Conservation (phyloP, 768 basidiomycete genomes). For the Mycena kentingensis region DNA sequence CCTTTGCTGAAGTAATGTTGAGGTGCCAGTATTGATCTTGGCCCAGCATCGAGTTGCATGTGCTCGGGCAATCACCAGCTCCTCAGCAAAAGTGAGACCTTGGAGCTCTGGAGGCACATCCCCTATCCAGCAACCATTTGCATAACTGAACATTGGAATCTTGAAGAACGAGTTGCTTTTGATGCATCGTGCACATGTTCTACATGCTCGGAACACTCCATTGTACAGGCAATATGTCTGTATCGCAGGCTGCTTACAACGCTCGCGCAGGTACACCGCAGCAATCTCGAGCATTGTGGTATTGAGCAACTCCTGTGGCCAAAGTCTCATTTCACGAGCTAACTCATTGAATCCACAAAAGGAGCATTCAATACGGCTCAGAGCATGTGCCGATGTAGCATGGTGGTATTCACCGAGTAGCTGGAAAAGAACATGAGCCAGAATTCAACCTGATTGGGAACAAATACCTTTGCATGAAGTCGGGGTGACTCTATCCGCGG, state of each 20-base stretch:
- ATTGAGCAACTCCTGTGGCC: background rate
- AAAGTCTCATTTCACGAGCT: background rate
- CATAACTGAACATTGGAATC: conserved; percentile 10
- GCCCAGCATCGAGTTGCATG: conserved; percentile 10
- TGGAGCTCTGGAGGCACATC: conserved; percentile 9
- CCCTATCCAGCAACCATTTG: conserved; percentile 22
- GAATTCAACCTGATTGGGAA: too few species aligned
- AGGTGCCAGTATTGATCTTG: conserved; percentile 5
- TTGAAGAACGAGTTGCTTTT: background rate
- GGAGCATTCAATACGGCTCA: background rate
- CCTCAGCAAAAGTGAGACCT: conserved; percentile 11
- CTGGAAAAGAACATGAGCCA: too few species aligned
- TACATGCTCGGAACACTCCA: background rate
- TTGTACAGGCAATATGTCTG: background rate
- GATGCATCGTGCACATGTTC: background rate
- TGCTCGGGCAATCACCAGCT: conserved; percentile 12
- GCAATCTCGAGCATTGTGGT: background rate
- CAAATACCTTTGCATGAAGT: background rate
- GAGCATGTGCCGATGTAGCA: background rate
- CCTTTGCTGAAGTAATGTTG: background rate
- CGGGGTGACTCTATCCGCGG: conserved; percentile 2
- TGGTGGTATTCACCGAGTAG: background rate
- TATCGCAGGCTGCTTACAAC: background rate
- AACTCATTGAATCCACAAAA: conserved; percentile 1
- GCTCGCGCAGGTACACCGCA: background rate